Base-by-base conservation (phyloP, 192 early-diverging fungal genomes). In the Rhizophagus prolifer region DNA sequence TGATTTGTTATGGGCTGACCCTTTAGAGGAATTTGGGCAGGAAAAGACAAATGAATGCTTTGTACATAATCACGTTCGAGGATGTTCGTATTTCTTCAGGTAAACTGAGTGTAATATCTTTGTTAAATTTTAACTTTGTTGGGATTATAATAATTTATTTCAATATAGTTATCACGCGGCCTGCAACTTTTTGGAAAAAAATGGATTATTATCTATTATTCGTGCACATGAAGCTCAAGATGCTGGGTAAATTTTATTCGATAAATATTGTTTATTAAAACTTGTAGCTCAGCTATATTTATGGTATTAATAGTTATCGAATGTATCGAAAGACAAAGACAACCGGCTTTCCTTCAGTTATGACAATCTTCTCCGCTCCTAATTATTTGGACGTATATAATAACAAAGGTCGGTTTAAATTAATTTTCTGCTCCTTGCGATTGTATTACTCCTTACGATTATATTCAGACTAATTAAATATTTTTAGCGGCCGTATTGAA, bases 331-430 rank as follows among this genome's bases (percentile, higher is more conserved):
- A 96, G 79, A 99, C 91, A 65, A 89, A 91, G 76, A 89, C 95
- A 13, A 97, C 95, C 8, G 94, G 94, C 4, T 98, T 98, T 78
- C 97, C 97, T 14, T 93, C 95, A 6, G 95, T 98, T 4, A 98
- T 98, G 83, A 98, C 97, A 13, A 95, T 98, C 58, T 98, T 98
- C 78, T 97, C 96, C 25, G 97, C 97, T 63, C 97, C 97, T 61
- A 98, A 98, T 83, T 98, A 98, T 81, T 88, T 98, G 46, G 97
- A 97, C 79, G 93, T 97, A 12, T 98, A 98, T 85, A 97, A 97
- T 85, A 98, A 98, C 88, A 98, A 98, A 85, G 82, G 82, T 83
- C 67, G 50, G 59, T 85, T 25, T 46, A 65, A 19, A 58, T 50
- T 5, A 66, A 13, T 58, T 44, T 23, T 30, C 25, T 50, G 36